A percentile compares a stretch with the other conserved stretches of the same genome.
These are phyloP conservation scores for Debaryomycetaceae sp. DNA, from an alignment of 1,139 yeast genomes.

Conservation along the genomic window DNA sequence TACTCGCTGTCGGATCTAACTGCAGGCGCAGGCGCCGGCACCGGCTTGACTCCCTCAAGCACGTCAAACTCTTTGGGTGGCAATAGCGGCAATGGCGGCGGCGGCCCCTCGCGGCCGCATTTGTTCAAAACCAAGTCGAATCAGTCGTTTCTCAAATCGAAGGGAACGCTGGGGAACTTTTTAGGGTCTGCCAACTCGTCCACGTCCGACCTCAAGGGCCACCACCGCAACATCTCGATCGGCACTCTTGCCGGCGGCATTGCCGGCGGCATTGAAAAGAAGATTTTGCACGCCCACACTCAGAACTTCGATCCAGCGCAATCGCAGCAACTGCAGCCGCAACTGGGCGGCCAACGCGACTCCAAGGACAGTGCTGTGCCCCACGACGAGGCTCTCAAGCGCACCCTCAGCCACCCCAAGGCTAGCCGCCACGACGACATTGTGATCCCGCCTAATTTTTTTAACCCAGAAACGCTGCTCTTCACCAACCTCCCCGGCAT, in stretches of 20 bases:
- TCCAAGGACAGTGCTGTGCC: too few relatives aligned
- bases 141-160: conserved; percentile 16
- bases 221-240: conserved; percentile 17
- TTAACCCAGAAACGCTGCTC: conserved; percentile 37
- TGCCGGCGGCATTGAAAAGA: too few relatives aligned
- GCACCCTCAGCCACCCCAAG: background rate
- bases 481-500: conserved; percentile 33
- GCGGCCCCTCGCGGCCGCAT: conserved; percentile 20
- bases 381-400: conserved; percentile 1
- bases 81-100: too few relatives aligned
- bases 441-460: conserved; percentile 43
- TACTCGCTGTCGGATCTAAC: conserved; percentile 7
- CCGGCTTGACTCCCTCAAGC: background rate
- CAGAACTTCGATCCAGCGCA: too few relatives aligned
- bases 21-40: conserved; percentile 4
- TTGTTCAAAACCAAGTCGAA: conserved; percentile 33
- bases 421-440: conserved; percentile 20
- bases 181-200: background rate
- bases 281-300: too few relatives aligned
- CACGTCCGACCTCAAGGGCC: conserved; percentile 9
- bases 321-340: too few relatives aligned
- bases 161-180: conserved; percentile 4
- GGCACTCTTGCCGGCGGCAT: conserved; percentile 9
- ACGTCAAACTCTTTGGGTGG: too few relatives aligned
- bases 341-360: too few relatives aligned